A percentile compares a stretch with the other conserved stretches of the same genome.
Conservation (phyloP, 73 alveolate species). For the Paramecium caudatum region DNA sequence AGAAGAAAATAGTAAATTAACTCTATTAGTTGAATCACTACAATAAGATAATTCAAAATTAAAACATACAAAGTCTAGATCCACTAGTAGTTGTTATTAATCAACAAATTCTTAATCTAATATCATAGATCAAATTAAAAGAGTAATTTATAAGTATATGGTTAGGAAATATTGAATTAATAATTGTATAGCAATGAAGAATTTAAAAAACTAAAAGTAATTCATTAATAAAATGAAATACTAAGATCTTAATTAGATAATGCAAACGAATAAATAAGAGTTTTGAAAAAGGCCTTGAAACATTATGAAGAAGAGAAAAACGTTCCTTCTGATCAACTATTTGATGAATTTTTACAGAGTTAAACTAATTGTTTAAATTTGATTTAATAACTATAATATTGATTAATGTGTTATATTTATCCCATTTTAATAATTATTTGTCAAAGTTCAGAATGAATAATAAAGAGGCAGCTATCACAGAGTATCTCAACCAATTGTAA, state of each 20-base stretch:
- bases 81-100: background rate
- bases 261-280: slow-evolving; percentile 44
- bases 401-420: slow-evolving; percentile 9
- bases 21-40: background rate
- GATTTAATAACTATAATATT: slow-evolving; percentile 1
- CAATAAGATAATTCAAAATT: background rate
- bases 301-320: slow-evolving; percentile 11
- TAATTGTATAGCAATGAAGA: slow-evolving; percentile 31
- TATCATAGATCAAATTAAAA: background rate
- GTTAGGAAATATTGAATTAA: slow-evolving; percentile 28
- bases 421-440: background rate
- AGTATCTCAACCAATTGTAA: background rate
- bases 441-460: background rate
- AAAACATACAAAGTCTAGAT: background rate
- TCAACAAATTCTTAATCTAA: background rate
- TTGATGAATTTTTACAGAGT: slow-evolving; percentile 50
- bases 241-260: background rate
- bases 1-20: slow-evolving; percentile 48
- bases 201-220: background rate
- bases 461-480: background rate
- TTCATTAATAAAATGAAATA: background rate
- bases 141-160: background rate
- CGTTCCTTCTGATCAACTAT: slow-evolving; percentile 25
- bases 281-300: background rate
- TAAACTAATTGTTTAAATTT: background rate